A percentile compares a stretch with the other conserved stretches of the same genome.
Evolutionary conservation across 2,329 filamentous ascomycete genomes (phyloP).

Genomic region (Exophiala viscosa): DNA sequence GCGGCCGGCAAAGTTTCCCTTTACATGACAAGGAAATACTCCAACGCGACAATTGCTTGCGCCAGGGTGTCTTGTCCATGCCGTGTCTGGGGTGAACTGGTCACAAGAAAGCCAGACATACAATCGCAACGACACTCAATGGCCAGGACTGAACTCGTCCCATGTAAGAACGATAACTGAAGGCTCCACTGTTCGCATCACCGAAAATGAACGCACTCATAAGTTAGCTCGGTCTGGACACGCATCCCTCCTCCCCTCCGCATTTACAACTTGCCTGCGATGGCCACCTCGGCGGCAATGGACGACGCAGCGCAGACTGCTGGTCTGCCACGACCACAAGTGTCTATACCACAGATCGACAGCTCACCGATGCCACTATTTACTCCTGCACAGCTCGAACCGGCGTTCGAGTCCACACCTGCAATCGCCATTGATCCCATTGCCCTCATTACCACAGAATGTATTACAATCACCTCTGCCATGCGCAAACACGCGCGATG

Average conservation of each 20-base stretch:
- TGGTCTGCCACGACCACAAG: not conserved
- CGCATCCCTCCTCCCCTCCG: not conserved
- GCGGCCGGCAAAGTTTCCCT: not conserved
- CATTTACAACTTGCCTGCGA: not conserved
- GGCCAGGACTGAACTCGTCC: not conserved
- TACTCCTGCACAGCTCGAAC: slow-evolving; percentile 4
- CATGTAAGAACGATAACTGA: not conserved
- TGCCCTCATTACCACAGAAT: slow-evolving; percentile 94
- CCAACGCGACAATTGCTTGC: not conserved
- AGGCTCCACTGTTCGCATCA: not conserved
- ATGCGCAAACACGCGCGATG: slow-evolving; percentile 98
- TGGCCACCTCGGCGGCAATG: not conserved
- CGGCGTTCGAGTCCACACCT: slow-evolving; percentile 7
- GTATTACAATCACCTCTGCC: slow-evolving; percentile 94
- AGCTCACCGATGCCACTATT: slow-evolving; percentile 1
- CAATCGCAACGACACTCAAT: not conserved
- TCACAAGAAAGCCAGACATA: not conserved
- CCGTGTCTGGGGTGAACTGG: not conserved
- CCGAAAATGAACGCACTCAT: not conserved
- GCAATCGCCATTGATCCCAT: slow-evolving; percentile 81
- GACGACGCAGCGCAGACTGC: not conserved
- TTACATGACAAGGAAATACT: not conserved
- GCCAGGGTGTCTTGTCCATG: slow-evolving; percentile 3
- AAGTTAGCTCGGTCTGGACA: not conserved
- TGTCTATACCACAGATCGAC: slow-evolving; percentile 2